A percentile compares a stretch with the other conserved stretches of the same genome.
phyloP scores from a whole-genome alignment of 768 basidiomycete genomes.

The Pleurotus tuber-regium region DNA sequence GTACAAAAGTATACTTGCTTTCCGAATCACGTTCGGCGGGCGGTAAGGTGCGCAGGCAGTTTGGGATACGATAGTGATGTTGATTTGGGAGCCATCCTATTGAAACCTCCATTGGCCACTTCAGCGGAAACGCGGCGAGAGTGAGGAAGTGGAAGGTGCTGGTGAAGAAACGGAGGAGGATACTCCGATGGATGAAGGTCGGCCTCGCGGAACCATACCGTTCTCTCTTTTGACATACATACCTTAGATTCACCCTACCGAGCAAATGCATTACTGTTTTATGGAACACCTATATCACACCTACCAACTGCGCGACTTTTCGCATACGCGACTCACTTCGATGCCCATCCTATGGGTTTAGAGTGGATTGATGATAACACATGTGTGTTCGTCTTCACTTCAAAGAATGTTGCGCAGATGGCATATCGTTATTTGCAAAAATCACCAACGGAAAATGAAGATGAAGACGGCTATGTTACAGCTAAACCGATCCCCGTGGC shows the following conservation, averaged over 20 bases:
- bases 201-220: not conserved
- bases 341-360: conserved; percentile 67
- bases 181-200: conserved; percentile 32
- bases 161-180: conserved; percentile 31
- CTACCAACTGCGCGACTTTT: conserved; percentile 77
- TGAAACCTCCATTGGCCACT: conserved; percentile 23
- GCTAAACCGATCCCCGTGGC: conserved; percentile 71
- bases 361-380: conserved; percentile 89
- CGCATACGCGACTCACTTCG: conserved; percentile 79
- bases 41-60: conserved; percentile 70
- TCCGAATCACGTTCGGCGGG: conserved; percentile 59
- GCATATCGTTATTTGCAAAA: conserved; percentile 54
- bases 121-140: conserved; percentile 43
- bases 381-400: conserved; percentile 73
- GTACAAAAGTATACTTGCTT: conserved; percentile 73
- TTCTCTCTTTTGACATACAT: not conserved
- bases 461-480: conserved; percentile 55
- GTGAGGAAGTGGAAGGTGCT: conserved; percentile 31
- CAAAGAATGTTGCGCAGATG: conserved; percentile 48
- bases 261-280: conserved; percentile 67
- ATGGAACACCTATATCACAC: conserved; percentile 69
- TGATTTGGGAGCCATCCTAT: conserved; percentile 34
- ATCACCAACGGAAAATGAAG: conserved; percentile 46
- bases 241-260: conserved; percentile 47
- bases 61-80: conserved; percentile 29